Evolutionary conservation across 805 yeast genomes (phyloP), one percentile per base, ranked within the genome.

Genomic region (Candida adriatica): DNA sequence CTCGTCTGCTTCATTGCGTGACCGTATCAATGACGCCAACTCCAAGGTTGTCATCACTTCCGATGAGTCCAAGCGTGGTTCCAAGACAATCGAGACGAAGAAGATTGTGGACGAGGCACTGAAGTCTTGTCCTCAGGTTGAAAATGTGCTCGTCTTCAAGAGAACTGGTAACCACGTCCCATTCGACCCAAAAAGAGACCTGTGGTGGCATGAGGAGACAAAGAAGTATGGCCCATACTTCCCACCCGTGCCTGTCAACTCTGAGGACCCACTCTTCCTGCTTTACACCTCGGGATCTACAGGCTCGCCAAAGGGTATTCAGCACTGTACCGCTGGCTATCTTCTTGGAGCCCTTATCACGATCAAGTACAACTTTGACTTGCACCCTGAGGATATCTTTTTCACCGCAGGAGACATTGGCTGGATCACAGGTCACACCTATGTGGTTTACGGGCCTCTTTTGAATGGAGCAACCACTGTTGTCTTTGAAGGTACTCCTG

Each of bases 321-420:
- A 74, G 40, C 94, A 83, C 59, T 59, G 80, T 27, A 82, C 92
- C 36, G 92, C 79, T 25, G 94, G 94, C 34, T 83, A 75, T 55
- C 61, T 83, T 39, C 63, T 83, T 37, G 81, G 83, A 39, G 87
- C 92, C 13, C 64, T 78, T 35, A 44, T 82, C 51, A 74, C 90
- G 29, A 77, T 86, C 48, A 76, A 76, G 51, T 83, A 83, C 51
- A 71, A 75, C 27, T 83, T 83, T 57, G 94, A 83, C 57, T 66
- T 80, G 24, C 87, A 82, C 49, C 68, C 71, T 25, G 77, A 79
- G 37, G 94, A 83, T 53, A 64, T 75, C 10, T 66, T 83, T 35
- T 83, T 83, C 68, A 82, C 92, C 13, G 92, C 94, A 18, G 94
- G 92, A 54, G 94, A 83, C 61, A 80, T 83, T 33, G 94, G 94